phyloP scores from a whole-genome alignment of 2,329 filamentous ascomycete genomes.

The Triangularia setosa region DNA sequence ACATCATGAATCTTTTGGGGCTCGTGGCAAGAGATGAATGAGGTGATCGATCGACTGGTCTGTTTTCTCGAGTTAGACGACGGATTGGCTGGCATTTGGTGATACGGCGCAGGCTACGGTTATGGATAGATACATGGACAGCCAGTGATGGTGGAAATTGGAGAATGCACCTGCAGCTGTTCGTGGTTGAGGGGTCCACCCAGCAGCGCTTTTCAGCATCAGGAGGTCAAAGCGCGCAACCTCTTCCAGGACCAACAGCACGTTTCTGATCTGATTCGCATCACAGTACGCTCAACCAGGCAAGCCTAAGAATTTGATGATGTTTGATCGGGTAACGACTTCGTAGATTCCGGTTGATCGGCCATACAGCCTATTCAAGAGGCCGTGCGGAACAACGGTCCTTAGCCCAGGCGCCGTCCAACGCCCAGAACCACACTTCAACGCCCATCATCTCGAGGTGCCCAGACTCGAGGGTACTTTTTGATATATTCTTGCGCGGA shows the following conservation, averaged over 20 bases:
- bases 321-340: not conserved
- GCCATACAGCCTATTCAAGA: not conserved
- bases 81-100: constrained; percentile 47
- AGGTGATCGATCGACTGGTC: constrained; percentile 58
- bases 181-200: not conserved
- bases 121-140: not conserved
- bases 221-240: not conserved
- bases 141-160: not conserved
- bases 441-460: not conserved
- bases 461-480: not conserved
- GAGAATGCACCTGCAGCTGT: not conserved
- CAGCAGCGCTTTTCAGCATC: not conserved
- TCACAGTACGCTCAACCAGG: not conserved
- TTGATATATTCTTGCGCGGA: not conserved
- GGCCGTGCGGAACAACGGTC: not conserved
- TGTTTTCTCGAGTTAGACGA: too few species aligned
- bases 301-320: not conserved
- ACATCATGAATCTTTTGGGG: not conserved
- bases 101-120: not conserved
- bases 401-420: not conserved
- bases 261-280: not conserved
- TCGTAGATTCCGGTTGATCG: not conserved
- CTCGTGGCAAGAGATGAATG: constrained; percentile 48
- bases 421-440: not conserved
- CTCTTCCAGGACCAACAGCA: not conserved